Base-by-base conservation (phyloP, 129 eudicot genomes). In the Solidago caesia region DNA sequence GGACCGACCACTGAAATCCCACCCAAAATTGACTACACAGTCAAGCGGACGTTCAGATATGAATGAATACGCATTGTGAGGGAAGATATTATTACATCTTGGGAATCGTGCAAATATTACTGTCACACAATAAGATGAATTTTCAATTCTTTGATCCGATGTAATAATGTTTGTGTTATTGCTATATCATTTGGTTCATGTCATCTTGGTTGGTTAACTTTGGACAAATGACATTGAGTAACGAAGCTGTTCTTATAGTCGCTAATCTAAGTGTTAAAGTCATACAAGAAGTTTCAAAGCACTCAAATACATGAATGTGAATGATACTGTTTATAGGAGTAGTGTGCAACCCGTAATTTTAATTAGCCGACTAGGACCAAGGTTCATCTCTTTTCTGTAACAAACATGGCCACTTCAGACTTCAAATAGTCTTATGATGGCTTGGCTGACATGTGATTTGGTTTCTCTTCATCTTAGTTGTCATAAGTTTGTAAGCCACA, bases 341-440 rank as follows among this genome's bases (percentile, higher is more conserved):
- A 60, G 25, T 73, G 44, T 33, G 39, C 39, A 33, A 33, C 39
- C 39, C 39, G 3, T 33, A 60, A 61, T 58, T 51, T 65, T 43
- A 42, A 67, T 15, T 66, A 68, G 60, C 53, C 58, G 59, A 67
- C 21, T 4, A 21, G 67, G 73, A 44, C 67, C 48, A 56, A n/a
- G 33, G 74, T 76, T 67, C 65, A 26, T 74, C 13, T 75, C 27
- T 15, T 16, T 27, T 75, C 68, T 14, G 61, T 33, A 26, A 73
- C 21, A 5, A 5, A 71, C 55, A 71, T 25, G 75, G 53, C 25
- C 42, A 27, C 53, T 55, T 55, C 5, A 41, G 75, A 71, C 64
- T 65, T 42, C 1, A 25, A 51, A 64, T 64, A 9, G 52, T 39
- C 29, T 53, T 5, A 4, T 41, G 45, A 65, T 48, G 64, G 71